Evolutionary conservation across 179 eudicot species (phyloP).

Genomic region (Silene noctiflora): DNA sequence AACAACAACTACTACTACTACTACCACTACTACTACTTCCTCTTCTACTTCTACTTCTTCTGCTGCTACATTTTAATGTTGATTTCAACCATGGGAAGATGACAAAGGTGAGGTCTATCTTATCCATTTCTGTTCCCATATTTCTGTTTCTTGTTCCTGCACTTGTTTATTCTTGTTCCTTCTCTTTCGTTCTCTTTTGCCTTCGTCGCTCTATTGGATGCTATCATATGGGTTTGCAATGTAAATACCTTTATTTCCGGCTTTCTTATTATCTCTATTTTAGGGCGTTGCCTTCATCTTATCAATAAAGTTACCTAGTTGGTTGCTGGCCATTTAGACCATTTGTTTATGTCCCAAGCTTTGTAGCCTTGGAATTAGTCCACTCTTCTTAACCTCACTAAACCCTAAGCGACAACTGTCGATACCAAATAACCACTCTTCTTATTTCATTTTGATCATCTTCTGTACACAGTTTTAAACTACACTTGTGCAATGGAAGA

Average conservation of each 20-base stretch:
- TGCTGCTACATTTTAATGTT: not conserved
- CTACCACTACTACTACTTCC: not conserved
- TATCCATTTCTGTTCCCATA: not conserved
- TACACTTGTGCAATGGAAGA: no score
- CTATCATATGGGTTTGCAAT: not conserved
- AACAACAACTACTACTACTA: slow-evolving; percentile 14
- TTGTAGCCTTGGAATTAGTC: no score
- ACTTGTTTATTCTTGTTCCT: not conserved
- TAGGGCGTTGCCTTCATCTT: no score
- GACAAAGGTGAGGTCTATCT: slow-evolving; percentile 16
- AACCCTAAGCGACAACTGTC: no score
- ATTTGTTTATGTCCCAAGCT: no score
- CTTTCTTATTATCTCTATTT: not conserved
- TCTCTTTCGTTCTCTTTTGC: not conserved
- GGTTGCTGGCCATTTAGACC: no score
- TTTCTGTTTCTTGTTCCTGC: not conserved
- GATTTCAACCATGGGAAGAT: not conserved
- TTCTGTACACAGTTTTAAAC: no score
- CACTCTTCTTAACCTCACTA: no score
- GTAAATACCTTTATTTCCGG: not conserved
- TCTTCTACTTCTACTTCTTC: slow-evolving; percentile 10
- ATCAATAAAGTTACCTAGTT: no score
- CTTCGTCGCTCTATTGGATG: not conserved
- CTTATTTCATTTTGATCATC: no score
- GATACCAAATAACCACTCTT: no score